Evolutionary conservation across 805 yeast species (phyloP), one percentile per base, ranked within the genome.

Genomic region (Yarrowia sp.): DNA sequence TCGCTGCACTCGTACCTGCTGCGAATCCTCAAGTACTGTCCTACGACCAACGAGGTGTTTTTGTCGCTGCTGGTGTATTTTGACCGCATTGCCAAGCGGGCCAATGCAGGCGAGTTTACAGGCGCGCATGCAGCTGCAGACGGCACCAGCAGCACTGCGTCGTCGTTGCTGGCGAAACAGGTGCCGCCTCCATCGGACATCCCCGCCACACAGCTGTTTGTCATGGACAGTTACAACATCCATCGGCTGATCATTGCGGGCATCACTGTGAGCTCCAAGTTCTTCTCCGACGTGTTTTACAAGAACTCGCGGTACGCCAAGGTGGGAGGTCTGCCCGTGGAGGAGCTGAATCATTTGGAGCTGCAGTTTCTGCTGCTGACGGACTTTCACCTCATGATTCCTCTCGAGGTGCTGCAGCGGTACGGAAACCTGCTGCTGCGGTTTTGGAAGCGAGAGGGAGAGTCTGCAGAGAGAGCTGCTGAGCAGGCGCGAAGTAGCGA

Each of bases 41-140:
- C 99, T 0, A 95, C 95, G n/a, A 92, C 99, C 2, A 93, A 93
- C 76, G 98, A 95, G 74, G 98, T 95, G 38, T 95, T 92, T 75
- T 78, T 95, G 55, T 87, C 97, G 42, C 77, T 95, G 39, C 80
- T 95, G 71, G 98, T 95, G 35, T 95, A 95, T 75, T 92, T 95
- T 77, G 99, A 95, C 76, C 80, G 98, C 68, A 91, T 93, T 50
- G 95, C 96, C 17, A 90, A 90, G 72, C 82, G 90, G 67, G 91
- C 95, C 47, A 88, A 89, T 68, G 64, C 71, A 15, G 67, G 68
- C 18, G 70, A 68, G 47, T 53, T 65, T 13, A 39, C 65, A 15
- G 51, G 61, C 15, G 22, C 68, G 28, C 57, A 39, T 51, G 42
- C 63, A 2, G 51, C 64, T 14, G 39, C 50, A 9, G 51, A 33